phyloP scores from a whole-genome alignment of 192 early-diverging fungal genomes.

The Radiomyces spectabilis region DNA sequence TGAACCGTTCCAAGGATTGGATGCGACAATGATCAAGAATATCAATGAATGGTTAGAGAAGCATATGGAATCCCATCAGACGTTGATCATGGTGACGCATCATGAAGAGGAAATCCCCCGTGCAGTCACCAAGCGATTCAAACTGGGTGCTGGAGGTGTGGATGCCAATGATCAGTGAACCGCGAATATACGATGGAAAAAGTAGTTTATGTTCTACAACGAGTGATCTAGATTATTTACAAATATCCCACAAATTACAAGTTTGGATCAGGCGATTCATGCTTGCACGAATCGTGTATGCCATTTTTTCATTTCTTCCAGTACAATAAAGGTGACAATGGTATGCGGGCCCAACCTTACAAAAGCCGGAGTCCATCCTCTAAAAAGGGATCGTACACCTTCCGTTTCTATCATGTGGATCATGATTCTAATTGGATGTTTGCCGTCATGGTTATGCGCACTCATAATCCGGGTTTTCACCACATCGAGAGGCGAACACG shows the following conservation, averaged over 20 bases:
- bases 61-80: constrained; percentile 34
- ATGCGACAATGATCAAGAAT: constrained; percentile 29
- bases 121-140: constrained; percentile 15
- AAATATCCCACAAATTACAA: too few relatives aligned
- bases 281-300: constrained; percentile 6
- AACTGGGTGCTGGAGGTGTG: constrained; percentile 6
- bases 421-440: constrained; percentile 13
- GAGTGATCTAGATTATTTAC: too few relatives aligned
- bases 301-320: constrained; percentile 59
- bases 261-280: too few relatives aligned
- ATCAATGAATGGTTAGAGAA: constrained; percentile 37
- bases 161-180: not conserved
- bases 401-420: constrained; percentile 56
- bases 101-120: constrained; percentile 48
- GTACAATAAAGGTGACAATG: constrained; percentile 73
- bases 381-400: constrained; percentile 69
- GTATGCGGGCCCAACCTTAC: constrained; percentile 78
- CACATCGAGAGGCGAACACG: constrained; percentile 72
- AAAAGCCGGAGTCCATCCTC: constrained; percentile 84
- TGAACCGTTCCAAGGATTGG: constrained; percentile 54
- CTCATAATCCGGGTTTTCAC: constrained; percentile 85
- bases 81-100: constrained; percentile 49
- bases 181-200: too few relatives aligned
- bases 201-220: too few relatives aligned
- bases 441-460: constrained; percentile 26